Evolutionary conservation across 1,284 basidiomycete species (phyloP), one percentile per base, ranked within the genome.

Genomic region (Abortiporus biennis): DNA sequence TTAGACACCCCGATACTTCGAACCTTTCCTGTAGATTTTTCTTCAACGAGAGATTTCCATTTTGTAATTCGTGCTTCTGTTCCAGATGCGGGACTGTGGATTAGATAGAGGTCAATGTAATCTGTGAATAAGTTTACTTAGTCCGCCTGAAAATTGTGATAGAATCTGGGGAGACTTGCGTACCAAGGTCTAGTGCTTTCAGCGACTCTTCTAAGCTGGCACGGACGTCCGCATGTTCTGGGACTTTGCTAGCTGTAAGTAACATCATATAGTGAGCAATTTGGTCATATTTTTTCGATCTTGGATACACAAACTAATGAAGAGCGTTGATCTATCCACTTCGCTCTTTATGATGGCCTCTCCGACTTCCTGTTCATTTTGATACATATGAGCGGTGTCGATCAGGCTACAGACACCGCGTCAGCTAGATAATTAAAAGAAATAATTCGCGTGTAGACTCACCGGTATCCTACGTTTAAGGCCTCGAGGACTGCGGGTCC

Each of bases 381-480:
- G 64, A 58, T 92, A 92, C 11, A 68, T 68, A 50, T 85, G 82
- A 0, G 87, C 87, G 2, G 79, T 74, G 54, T 88, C 85, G 36
- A 86, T 60, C 48, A 83, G 83, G 46, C 80, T 75, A 31, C 34
- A 3, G 39, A 19, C 29, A 15, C n/a, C n/a, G n/a, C n/a, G n/a
- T n/a, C n/a, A n/a, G n/a, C n/a, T n/a, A n/a, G n/a, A n/a, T n/a
- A n/a, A n/a, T n/a, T 6, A 32, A 17, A 16, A 39, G 25, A 4
- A 34, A 45, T 15, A 20, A 16, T 11, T 11, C 1, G n/a, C 1
- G 6, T 21, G 5, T 13, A 30, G n/a, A 48, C 61, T 44, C 45
- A 81, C 85, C 77, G 74, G 58, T 91, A 93, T 4, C 88, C 90
- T 16, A 67, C 72, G 44, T 74, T 69, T 48, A 92, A 63, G 3